Conservation (phyloP, 2,329 filamentous ascomycete species). For the Colletotrichum lindemuthianum region DNA sequence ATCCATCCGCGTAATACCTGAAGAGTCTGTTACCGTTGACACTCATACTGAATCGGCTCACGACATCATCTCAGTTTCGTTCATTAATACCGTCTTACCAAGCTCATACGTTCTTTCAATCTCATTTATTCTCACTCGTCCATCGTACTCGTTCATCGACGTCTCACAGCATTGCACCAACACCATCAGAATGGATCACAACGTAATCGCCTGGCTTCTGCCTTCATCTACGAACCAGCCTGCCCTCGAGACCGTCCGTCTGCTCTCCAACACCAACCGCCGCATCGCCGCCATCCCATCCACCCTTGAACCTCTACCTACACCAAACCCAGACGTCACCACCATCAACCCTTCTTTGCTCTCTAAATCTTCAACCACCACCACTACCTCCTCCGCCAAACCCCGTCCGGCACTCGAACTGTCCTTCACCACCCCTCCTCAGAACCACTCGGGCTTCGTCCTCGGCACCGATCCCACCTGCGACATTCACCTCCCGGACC, state of each 20-base stretch:
- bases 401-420: slow-evolving; percentile 46
- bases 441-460: slow-evolving; percentile 49
- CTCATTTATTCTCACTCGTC: background rate
- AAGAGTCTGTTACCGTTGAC: background rate
- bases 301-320: slow-evolving; percentile 19
- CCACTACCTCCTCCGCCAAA: background rate
- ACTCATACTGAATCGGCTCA: background rate
- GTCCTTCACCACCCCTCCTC: slow-evolving; percentile 47
- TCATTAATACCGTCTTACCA: slow-evolving; percentile 4
- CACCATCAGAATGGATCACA: slow-evolving; percentile 24
- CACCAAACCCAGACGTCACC: slow-evolving; percentile 14
- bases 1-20: background rate
- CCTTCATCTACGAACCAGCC: slow-evolving; percentile 34
- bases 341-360: slow-evolving; percentile 32
- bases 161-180: background rate
- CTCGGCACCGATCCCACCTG: slow-evolving; percentile 51
- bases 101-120: background rate
- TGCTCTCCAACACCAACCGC: slow-evolving; percentile 28
- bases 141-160: background rate
- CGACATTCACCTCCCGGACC: slow-evolving; percentile 49
- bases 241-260: slow-evolving; percentile 31
- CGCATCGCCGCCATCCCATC: slow-evolving; percentile 27
- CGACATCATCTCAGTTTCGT: slow-evolving; percentile 6
- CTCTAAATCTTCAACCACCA: slow-evolving; percentile 1
- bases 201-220: slow-evolving; percentile 37